Evolutionary conservation across 805 yeast genomes (phyloP), one percentile per base, ranked within the genome.

Genomic region (Candida bentonensis): DNA sequence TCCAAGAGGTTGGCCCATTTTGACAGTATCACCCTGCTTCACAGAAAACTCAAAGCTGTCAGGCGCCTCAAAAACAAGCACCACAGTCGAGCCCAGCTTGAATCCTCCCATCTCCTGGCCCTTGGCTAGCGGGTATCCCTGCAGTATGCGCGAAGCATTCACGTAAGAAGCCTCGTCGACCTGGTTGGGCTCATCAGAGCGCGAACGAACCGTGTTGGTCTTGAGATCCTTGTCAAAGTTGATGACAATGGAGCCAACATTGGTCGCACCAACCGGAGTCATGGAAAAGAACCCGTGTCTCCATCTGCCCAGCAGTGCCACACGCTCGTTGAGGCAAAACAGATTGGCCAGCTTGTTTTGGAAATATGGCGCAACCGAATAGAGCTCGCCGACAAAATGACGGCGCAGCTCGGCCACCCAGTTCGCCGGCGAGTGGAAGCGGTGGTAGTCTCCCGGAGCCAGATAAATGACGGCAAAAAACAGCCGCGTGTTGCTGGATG

Each of bases 191-290:
- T 41, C 42, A 3, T 17, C 23, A 22, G 42, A 47, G 47, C 47
- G 58, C 53, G 60, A 58, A 52, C 76, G 78, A 40, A 72, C 70
- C 25, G 77, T 79, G 61, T 92, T 92, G 13, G 99, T 92, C 30
- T 80, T 73, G 56, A 92, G 73, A 56, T 84, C 88, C 64, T 81
- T 80, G 63, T 92, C 99, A 56, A 92, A 92, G 58, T 88, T 86
- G 51, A 92, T 72, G 47, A 82, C 79, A 51, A 92, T 92, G 55
- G 94, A 82, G 3, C 99, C 99, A 23, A 92, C 99, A 64, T 92
- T 92, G 2, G 98, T 92, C 21, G 99, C 99, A 13, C 99, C 99
- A 11, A 92, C 98, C 0, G 99, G 96, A 0, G 95, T 89, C 99
- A 92, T 92, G 51, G 94, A 81, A 66, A 92, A 92, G 55, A 92